Conservation (phyloP, 2,329 filamentous ascomycete genomes). For the Eurotiales sp. region DNA sequence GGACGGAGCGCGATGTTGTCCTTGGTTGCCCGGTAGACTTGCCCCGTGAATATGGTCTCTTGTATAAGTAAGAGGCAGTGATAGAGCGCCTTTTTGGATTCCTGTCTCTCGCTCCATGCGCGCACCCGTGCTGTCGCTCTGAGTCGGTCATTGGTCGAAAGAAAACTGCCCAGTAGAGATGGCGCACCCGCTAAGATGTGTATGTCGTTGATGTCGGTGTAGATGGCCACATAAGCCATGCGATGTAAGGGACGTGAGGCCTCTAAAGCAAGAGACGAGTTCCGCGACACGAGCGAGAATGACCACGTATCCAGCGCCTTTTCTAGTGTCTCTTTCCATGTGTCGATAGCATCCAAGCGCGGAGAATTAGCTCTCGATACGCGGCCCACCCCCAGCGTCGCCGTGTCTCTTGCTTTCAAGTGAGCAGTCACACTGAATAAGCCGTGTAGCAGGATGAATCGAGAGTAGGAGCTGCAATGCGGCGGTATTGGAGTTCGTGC, state of each 20-base stretch:
- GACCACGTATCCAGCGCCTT: conserved; percentile 27
- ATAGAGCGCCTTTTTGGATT: conserved; percentile 22
- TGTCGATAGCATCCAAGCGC: conserved; percentile 17
- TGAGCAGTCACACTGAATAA: conserved; percentile 25
- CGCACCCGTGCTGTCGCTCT: conserved; percentile 19
- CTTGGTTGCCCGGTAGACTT: conserved; percentile 18
- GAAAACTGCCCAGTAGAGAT: conserved; percentile 20
- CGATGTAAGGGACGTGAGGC: conserved; percentile 21
- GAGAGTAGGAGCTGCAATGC: conserved; percentile 22
- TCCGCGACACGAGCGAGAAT: conserved; percentile 23
- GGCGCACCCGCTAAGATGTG: conserved; percentile 25
- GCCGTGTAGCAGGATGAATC: conserved; percentile 24
- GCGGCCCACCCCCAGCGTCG: conserved; percentile 20
- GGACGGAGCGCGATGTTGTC: conserved; percentile 25
- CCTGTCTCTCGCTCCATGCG: conserved; percentile 20
- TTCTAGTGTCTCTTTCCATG: conserved; percentile 25
- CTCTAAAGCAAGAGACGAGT: conserved; percentile 23
- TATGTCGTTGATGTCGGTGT: conserved; percentile 26
- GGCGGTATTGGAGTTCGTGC: conserved; percentile 20
- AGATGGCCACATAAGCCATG: conserved; percentile 25
- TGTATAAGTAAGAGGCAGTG: conserved; percentile 24
- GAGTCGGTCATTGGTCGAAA: conserved; percentile 18
- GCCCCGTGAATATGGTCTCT: conserved; percentile 23
- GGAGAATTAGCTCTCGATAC: conserved; percentile 11
- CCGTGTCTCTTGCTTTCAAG: conserved; percentile 22